A percentile compares a stretch with the other conserved stretches of the same genome.
These are phyloP conservation scores for Leccinum disarticulatum DNA, from an alignment of 768 basidiomycete genomes.

Conservation along the genomic window DNA sequence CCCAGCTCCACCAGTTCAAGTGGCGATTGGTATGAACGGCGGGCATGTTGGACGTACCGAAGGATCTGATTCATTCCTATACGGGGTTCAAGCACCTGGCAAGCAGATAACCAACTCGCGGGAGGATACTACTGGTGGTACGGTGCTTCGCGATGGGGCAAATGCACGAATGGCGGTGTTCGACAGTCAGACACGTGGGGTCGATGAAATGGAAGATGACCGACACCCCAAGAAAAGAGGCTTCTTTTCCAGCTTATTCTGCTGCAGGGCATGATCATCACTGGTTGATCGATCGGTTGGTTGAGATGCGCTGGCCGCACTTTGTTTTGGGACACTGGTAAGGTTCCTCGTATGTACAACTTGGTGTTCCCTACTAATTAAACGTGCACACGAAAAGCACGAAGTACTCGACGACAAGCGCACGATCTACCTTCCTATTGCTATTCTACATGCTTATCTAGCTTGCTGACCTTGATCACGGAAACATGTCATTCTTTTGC, in stretches of 20 bases:
- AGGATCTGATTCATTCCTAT: constrained; percentile 68
- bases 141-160: constrained; percentile 32
- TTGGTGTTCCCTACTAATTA: background rate
- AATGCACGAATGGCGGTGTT: constrained; percentile 61
- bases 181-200: constrained; percentile 63
- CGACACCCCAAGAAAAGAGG: constrained; percentile 60
- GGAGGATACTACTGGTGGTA: constrained; percentile 51
- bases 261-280: constrained; percentile 58
- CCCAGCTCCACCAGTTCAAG: constrained; percentile 38
- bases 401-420: constrained; percentile 32
- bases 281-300: constrained; percentile 27
- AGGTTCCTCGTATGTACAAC: background rate
- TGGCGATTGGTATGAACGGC: constrained; percentile 38
- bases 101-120: constrained; percentile 53
- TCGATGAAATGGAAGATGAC: constrained; percentile 63
- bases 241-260: constrained; percentile 64
- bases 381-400: constrained; percentile 15
- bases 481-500: constrained; percentile 29
- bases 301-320: constrained; percentile 32
- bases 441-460: constrained; percentile 35
- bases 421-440: constrained; percentile 34
- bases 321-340: constrained; percentile 26
- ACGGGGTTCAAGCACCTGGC: constrained; percentile 48
- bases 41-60: constrained; percentile 46
- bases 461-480: constrained; percentile 29